Percentiles rank a stretch among this genome's conserved stretches.
Evolutionary conservation across 768 basidiomycete species (phyloP).

Genomic region (Mycena indigotica): DNA sequence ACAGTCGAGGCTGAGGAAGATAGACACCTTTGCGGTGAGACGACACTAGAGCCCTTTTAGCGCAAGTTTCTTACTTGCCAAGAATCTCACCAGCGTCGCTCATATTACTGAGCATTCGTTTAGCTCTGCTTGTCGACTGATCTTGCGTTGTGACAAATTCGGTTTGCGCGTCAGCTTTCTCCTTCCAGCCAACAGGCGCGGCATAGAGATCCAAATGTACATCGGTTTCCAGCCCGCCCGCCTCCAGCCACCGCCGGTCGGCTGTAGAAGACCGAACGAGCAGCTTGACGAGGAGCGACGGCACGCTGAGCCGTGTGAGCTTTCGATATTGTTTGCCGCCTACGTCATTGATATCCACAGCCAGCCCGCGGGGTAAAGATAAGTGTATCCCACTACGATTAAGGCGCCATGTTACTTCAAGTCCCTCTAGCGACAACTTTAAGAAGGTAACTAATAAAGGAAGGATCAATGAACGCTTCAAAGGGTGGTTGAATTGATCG

Average conservation of each 20-base stretch:
- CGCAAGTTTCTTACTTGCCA: neutral
- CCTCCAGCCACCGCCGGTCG: conserved; percentile 67
- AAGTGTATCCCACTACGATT: conserved; percentile 57
- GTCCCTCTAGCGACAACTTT: conserved; percentile 57
- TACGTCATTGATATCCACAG: conserved; percentile 73
- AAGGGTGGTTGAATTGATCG: conserved; percentile 25
- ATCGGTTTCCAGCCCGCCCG: conserved; percentile 54
- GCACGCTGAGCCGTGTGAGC: conserved; percentile 60
- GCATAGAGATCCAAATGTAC: conserved; percentile 69
- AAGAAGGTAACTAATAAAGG: conserved; percentile 74
- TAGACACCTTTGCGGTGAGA: conserved; percentile 56
- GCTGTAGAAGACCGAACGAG: conserved; percentile 46
- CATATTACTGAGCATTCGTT: conserved; percentile 47
- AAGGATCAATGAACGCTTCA: neutral
- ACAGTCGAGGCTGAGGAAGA: conserved; percentile 40
- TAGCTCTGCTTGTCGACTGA: conserved; percentile 61
- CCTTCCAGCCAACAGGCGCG: conserved; percentile 58
- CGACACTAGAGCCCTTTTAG: neutral
- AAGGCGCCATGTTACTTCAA: conserved; percentile 60
- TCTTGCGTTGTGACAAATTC: conserved; percentile 77
- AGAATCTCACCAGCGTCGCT: conserved; percentile 5
- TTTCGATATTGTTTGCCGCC: conserved; percentile 69
- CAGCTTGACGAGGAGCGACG: conserved; percentile 49
- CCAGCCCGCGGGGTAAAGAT: conserved; percentile 59
- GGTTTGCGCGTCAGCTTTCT: conserved; percentile 54